Conservation (phyloP, 2,329 filamentous ascomycete genomes). For the Penicillium sp. region DNA sequence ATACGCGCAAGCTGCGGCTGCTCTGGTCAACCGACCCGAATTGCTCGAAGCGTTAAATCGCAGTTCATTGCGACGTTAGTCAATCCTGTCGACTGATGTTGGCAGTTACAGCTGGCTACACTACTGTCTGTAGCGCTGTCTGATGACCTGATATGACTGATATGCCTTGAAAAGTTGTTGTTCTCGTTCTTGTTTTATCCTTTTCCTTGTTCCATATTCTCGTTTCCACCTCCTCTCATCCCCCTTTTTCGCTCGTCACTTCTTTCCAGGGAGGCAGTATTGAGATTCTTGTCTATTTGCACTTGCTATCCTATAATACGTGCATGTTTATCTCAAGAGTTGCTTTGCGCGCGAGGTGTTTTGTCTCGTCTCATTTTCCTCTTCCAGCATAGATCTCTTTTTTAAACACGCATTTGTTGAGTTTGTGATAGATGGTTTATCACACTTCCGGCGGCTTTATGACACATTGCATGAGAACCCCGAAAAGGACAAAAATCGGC, state of each 20-base stretch:
- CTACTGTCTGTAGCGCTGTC: slow-evolving; percentile 13
- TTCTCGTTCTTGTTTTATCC: slow-evolving; percentile 9
- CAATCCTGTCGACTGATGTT: slow-evolving; percentile 1
- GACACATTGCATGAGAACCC: not conserved
- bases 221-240: not conserved
- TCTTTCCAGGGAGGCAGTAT: not conserved
- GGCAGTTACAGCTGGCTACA: slow-evolving; percentile 8
- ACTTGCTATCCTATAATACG: not conserved
- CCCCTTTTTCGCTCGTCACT: not conserved
- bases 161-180: slow-evolving; percentile 12
- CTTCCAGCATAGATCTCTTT: not conserved
- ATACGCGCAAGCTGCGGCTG: slow-evolving; percentile 74
- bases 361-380: not conserved
- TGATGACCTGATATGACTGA: slow-evolving; percentile 17
- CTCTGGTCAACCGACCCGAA: slow-evolving; percentile 75
- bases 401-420: not conserved
- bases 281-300: not conserved
- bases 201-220: not conserved
- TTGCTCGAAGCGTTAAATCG: slow-evolving; percentile 80
- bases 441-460: not conserved
- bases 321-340: not conserved
- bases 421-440: not conserved
- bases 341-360: not conserved
- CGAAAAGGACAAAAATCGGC: not conserved
- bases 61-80: slow-evolving; percentile 62